phyloP scores from a whole-genome alignment of 805 yeast species.

The Sungouiella blattae region DNA sequence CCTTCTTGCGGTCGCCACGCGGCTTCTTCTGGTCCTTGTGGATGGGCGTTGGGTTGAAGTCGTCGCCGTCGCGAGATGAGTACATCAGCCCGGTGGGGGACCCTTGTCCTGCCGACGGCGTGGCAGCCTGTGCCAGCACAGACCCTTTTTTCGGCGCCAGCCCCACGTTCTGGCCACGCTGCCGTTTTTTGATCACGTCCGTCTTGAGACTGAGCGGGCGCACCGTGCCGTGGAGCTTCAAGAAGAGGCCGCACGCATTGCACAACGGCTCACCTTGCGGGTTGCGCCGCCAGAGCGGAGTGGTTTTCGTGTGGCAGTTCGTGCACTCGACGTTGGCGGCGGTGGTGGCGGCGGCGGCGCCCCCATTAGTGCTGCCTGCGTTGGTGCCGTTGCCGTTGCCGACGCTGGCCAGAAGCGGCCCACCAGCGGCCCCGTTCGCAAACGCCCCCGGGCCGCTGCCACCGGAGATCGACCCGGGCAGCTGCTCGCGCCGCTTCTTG shows the following conservation, averaged over 20 bases:
- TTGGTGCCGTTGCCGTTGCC: not conserved
- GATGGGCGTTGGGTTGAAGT: conserved; percentile 45
- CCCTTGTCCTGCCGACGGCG: conserved; percentile 5
- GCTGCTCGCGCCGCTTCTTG: conserved; percentile 5
- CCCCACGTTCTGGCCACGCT: conserved; percentile 46
- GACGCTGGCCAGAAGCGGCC: too few relatives aligned
- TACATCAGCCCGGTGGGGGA: too few relatives aligned
- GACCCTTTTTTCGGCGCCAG: conserved; percentile 12
- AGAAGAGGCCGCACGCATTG: conserved; percentile 56
- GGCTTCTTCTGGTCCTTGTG: conserved; percentile 10
- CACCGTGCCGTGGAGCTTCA: conserved; percentile 89
- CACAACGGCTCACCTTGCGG: conserved; percentile 91
- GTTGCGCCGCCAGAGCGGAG: conserved; percentile 93
- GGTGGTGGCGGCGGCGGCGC: conserved; percentile 1
- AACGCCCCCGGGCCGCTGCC: too few relatives aligned
- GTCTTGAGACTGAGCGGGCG: conserved; percentile 88
- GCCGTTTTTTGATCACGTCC: conserved; percentile 89
- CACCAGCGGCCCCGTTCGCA: not conserved
- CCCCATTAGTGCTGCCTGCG: too few relatives aligned
- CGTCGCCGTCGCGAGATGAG: conserved; percentile 42
- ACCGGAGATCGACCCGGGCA: too few relatives aligned
- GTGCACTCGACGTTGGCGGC: conserved; percentile 49
- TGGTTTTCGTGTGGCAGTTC: conserved; percentile 87
- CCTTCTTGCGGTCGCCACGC: not conserved
- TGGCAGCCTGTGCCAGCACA: conserved; percentile 1